These are phyloP conservation scores for California macrophylla DNA, from an alignment of 441 rosid species.

Conservation along the genomic window DNA sequence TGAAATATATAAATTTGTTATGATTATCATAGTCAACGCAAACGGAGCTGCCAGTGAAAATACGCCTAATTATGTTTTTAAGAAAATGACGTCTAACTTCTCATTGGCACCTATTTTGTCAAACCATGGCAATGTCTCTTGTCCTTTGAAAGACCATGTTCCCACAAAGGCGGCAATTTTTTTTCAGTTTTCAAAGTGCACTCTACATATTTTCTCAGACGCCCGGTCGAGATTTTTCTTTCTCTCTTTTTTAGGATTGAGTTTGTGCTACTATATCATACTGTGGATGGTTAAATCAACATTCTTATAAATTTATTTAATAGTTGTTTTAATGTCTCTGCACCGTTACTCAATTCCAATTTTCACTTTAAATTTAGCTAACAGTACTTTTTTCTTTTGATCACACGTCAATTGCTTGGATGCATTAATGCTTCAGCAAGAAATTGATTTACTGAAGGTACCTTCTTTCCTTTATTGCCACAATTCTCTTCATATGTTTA, in stretches of 20 bases:
- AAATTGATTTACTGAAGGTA: constrained; percentile 96
- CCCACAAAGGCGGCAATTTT: not conserved
- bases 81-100: not conserved
- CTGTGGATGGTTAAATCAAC: not conserved
- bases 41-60: not conserved
- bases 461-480: constrained; percentile 9
- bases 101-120: not conserved
- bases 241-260: not conserved
- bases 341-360: no score
- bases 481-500: no score
- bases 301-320: no score
- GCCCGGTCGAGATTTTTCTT: not conserved
- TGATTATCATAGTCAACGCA: not conserved
- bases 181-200: not conserved
- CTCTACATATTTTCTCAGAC: not conserved
- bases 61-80: not conserved
- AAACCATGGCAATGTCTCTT: not conserved
- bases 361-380: no score
- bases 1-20: not conserved
- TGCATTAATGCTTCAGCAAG: constrained; percentile 60
- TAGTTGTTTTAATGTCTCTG: no score
- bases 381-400: constrained; percentile 14
- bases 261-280: not conserved
- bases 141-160: not conserved
- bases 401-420: constrained; percentile 25